Evolutionary conservation across 2,329 filamentous ascomycete species (phyloP).

Genomic region (Westerdykella sp.): DNA sequence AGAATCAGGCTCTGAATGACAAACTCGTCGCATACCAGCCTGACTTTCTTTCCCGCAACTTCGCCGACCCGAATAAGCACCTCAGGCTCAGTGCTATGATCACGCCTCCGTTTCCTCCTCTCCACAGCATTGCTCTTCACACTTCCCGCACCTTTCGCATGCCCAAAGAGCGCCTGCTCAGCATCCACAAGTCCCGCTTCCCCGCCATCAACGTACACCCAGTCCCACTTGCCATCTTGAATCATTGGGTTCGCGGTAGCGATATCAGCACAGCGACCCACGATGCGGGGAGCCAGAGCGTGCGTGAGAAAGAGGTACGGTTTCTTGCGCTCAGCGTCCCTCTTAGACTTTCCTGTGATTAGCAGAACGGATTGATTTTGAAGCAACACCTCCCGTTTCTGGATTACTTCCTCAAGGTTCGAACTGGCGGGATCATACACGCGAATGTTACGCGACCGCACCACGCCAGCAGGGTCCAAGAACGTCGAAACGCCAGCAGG

Average conservation of each 20-base stretch:
- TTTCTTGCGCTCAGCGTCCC: constrained; percentile 58
- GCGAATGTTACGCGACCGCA: constrained; percentile 64
- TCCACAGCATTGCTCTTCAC: constrained; percentile 1
- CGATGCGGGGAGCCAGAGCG: constrained; percentile 63
- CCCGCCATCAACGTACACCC: constrained; percentile 75
- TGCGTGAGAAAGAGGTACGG: constrained; percentile 75
- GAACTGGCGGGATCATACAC: constrained; percentile 52
- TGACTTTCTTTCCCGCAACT: constrained; percentile 48
- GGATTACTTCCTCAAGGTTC: constrained; percentile 23
- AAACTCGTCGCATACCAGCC: constrained; percentile 74
- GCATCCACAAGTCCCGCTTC: constrained; percentile 48
- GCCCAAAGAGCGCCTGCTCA: constrained; percentile 46
- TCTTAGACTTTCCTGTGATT: constrained; percentile 59
- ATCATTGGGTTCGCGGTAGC: constrained; percentile 59
- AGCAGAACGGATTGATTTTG: constrained; percentile 62
- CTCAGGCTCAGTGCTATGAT: constrained; percentile 22
- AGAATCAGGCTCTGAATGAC: constrained; percentile 90
- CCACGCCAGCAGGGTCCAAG: constrained; percentile 59
- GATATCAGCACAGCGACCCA: constrained; percentile 61
- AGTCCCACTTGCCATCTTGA: constrained; percentile 59
- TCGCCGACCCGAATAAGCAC: constrained; percentile 24
- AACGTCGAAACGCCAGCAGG: constrained; percentile 75
- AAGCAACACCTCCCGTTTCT: constrained; percentile 55
- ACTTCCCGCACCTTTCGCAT: constrained; percentile 7
- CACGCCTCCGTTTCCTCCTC: constrained; percentile 44